Evolutionary conservation across 257 asterid species (phyloP).

Genomic region (Agastache rugosa): DNA sequence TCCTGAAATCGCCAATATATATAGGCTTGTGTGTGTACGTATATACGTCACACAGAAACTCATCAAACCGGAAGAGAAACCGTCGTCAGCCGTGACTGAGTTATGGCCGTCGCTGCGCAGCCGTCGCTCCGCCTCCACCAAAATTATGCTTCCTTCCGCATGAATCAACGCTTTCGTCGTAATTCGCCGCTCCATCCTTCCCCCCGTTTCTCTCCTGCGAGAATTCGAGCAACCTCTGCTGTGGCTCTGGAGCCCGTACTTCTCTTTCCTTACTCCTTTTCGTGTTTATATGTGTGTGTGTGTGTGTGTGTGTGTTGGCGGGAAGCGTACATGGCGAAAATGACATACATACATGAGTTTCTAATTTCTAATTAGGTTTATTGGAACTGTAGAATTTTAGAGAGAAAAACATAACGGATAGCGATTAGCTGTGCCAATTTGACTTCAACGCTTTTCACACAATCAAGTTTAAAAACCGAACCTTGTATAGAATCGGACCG

Average conservation of each 20-base stretch:
- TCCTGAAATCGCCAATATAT: constrained; percentile 70
- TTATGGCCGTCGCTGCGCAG: constrained; percentile 56
- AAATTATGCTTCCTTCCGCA: constrained; percentile 39
- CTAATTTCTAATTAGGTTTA: constrained; percentile 10
- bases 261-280: constrained; percentile 35
- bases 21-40: constrained; percentile 50
- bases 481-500: too few relatives aligned
- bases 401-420: background rate
- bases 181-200: constrained; percentile 41
- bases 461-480: constrained; percentile 3
- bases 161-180: constrained; percentile 36
- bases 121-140: constrained; percentile 48
- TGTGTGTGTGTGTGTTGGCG: constrained; percentile 1
- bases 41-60: constrained; percentile 38
- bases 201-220: constrained; percentile 41
- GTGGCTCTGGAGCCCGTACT: constrained; percentile 65
- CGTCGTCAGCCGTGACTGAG: constrained; percentile 32
- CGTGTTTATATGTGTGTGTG: background rate
- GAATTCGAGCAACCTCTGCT: constrained; percentile 65
- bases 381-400: background rate
- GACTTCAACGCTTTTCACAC: background rate
- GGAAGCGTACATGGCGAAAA: background rate
- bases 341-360: background rate
- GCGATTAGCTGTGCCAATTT: background rate
- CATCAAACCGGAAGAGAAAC: constrained; percentile 34